phyloP scores from a whole-genome alignment of 2,329 filamentous ascomycete species.

The Penicillium sp. region DNA sequence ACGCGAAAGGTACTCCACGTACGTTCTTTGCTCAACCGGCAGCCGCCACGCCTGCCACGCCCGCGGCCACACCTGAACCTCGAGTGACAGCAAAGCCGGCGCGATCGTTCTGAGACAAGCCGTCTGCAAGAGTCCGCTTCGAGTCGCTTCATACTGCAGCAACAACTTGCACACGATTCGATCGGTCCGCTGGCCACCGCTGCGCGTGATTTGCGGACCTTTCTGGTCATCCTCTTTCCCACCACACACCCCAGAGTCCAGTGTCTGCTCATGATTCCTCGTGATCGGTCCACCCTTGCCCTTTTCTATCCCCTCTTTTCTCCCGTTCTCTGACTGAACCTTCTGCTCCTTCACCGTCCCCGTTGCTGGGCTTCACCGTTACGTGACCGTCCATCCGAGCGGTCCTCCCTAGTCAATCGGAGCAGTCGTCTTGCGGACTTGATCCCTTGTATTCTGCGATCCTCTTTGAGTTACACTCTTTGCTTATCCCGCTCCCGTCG shows the following conservation, averaged over 20 bases:
- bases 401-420: too few species aligned
- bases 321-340: not conserved
- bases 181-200: not conserved
- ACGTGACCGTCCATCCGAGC: too few species aligned
- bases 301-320: too few species aligned
- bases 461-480: too few species aligned
- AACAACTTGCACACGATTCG: not conserved
- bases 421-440: too few species aligned
- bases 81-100: not conserved
- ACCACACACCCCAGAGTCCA: not conserved
- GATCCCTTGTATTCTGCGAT: too few species aligned
- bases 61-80: not conserved
- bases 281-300: too few species aligned
- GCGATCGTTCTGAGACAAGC: conserved; percentile 7
- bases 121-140: conserved; percentile 28
- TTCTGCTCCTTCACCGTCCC: not conserved
- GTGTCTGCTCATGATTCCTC: too few species aligned
- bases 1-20: too few species aligned
- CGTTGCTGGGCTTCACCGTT: too few species aligned
- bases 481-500: too few species aligned
- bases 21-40: too few species aligned
- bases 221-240: conserved; percentile 3
- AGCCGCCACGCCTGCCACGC: not conserved
- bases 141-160: conserved; percentile 16
- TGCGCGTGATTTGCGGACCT: conserved; percentile 4